phyloP scores from a whole-genome alignment of 2,329 filamentous ascomycete species.

The Mollisia scopiformis region DNA sequence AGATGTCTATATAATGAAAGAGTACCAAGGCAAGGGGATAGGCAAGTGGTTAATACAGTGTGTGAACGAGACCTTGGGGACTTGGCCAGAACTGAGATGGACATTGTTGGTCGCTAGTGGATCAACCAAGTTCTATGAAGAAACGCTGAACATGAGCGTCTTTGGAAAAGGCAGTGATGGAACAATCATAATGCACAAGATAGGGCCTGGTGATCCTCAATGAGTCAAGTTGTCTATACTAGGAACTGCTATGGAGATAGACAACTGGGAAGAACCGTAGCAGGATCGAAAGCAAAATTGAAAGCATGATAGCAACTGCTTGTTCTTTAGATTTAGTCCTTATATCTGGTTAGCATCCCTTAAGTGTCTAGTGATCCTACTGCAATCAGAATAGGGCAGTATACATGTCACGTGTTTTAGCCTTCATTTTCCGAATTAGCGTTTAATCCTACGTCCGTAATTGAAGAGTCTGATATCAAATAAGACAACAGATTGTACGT shows the following conservation, averaged over 20 bases:
- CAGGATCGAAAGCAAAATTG: too few relatives aligned
- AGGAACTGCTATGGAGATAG: neutral
- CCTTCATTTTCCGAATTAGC: neutral
- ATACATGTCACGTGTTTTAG: neutral
- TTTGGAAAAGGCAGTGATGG: constrained; percentile 23
- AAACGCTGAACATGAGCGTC: constrained; percentile 27
- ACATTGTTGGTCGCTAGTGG: constrained; percentile 54
- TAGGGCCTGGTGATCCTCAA: constrained; percentile 1
- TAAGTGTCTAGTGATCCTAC: too few relatives aligned
- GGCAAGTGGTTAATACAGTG: constrained; percentile 67
- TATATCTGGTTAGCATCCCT: too few relatives aligned
- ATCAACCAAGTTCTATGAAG: constrained; percentile 28
- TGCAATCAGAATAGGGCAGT: too few relatives aligned
- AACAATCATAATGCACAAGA: constrained; percentile 18
- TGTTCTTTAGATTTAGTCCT: too few relatives aligned
- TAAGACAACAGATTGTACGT: neutral
- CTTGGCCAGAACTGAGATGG: constrained; percentile 62
- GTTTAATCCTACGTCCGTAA: too few relatives aligned
- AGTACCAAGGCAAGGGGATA: constrained; percentile 63
- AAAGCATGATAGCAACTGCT: too few relatives aligned
- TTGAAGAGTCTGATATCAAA: neutral
- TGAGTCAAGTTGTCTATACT: neutral
- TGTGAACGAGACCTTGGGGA: constrained; percentile 57
- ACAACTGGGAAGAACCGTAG: too few relatives aligned
- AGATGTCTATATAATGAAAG: constrained; percentile 66